Evolutionary conservation across 176 grass and related monocot genomes (phyloP).

Genomic region (Avena insularis): DNA sequence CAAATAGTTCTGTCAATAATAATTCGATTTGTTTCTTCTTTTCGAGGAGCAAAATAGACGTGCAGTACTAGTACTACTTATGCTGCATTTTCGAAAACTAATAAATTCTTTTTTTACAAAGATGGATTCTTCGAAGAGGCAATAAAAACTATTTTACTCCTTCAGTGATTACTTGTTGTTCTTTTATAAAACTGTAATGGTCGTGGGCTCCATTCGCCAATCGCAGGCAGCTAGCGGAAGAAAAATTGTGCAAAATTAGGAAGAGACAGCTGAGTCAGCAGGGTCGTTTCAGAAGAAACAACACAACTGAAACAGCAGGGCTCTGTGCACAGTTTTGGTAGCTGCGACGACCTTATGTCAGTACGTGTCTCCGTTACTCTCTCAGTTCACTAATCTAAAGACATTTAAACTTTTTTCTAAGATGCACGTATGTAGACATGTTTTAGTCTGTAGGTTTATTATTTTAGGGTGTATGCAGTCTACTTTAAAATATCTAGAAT

Average conservation of each 20-base stretch:
- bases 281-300: background rate
- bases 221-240: background rate
- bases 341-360: background rate
- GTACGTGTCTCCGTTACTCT: background rate
- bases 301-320: background rate
- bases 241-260: background rate
- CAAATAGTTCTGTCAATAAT: background rate
- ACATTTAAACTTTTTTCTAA: too few relatives aligned
- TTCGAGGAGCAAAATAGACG: background rate
- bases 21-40: background rate
- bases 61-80: too few relatives aligned
- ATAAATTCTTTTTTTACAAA: background rate
- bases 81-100: background rate
- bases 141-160: background rate
- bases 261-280: background rate
- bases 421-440: too few relatives aligned
- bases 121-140: background rate
- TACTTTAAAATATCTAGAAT: too few relatives aligned
- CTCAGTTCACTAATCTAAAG: too few relatives aligned
- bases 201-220: background rate
- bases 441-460: too few relatives aligned
- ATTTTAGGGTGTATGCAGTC: too few relatives aligned
- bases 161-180: background rate
- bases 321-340: background rate
- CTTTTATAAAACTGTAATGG: background rate